A percentile compares a stretch with the other conserved stretches of the same genome.
Evolutionary conservation across 1,284 basidiomycete species (phyloP).

Genomic region (Takashimella koratensis): DNA sequence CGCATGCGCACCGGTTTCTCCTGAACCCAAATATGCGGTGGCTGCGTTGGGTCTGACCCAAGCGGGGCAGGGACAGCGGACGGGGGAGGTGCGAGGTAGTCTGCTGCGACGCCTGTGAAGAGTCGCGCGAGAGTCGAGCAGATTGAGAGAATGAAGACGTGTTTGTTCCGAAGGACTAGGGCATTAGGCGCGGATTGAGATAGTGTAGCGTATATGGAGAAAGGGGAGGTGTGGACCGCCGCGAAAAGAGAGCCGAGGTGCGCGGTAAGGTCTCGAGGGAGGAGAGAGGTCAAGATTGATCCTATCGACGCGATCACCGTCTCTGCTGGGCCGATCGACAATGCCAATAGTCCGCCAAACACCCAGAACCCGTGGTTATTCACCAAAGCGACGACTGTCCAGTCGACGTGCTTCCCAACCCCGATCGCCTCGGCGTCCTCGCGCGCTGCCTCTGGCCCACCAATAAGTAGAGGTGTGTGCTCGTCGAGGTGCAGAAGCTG

Average conservation of each 20-base stretch:
- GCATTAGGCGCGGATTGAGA: conserved; percentile 12
- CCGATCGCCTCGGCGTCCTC: conserved; percentile 37
- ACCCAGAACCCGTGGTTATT: conserved; percentile 46
- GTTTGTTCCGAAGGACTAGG: conserved; percentile 44
- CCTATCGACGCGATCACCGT: conserved; percentile 47
- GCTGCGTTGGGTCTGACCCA: conserved; percentile 10
- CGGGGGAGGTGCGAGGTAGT: conserved; percentile 41
- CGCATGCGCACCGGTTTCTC: conserved; percentile 27
- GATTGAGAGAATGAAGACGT: conserved; percentile 46
- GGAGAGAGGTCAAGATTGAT: conserved; percentile 46
- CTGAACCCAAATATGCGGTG: conserved; percentile 31
- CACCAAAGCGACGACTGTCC: conserved; percentile 34
- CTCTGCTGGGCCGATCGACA: conserved; percentile 48
- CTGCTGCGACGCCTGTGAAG: conserved; percentile 41
- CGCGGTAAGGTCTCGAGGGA: conserved; percentile 20
- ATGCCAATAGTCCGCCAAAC: conserved; percentile 40
- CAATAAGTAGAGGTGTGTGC: conserved; percentile 46
- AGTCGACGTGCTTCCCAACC: conserved; percentile 30
- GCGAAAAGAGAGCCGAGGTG: conserved; percentile 6
- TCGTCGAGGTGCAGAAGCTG: conserved; percentile 41
- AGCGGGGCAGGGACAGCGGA: conserved; percentile 28
- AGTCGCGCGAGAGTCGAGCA: conserved; percentile 44
- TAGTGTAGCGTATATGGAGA: conserved; percentile 3
- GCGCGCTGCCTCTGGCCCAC: conserved; percentile 43
- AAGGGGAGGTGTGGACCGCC: conserved; percentile 8